These are phyloP conservation scores for Xylaria digitata DNA, from an alignment of 2,329 filamentous ascomycete species.

Conservation along the genomic window DNA sequence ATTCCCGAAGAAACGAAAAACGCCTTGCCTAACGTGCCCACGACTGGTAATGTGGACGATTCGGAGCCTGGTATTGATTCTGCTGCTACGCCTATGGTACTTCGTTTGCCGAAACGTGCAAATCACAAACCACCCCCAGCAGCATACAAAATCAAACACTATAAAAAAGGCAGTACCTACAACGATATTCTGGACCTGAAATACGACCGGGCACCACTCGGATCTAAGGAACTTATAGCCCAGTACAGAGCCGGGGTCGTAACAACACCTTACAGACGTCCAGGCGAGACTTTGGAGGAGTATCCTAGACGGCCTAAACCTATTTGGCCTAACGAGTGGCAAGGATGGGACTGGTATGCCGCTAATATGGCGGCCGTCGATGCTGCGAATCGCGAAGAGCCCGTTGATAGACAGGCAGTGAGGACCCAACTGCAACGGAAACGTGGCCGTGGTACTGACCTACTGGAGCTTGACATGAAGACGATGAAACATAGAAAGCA, in stretches of 20 bases:
- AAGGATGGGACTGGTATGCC: neutral
- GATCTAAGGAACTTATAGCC: neutral
- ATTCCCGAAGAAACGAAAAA: neutral
- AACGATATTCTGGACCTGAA: neutral
- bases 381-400: slow-evolving; percentile 2
- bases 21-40: neutral
- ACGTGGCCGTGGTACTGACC: neutral
- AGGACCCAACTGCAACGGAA: neutral
- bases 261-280: no score
- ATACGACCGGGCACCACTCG: neutral
- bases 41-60: neutral
- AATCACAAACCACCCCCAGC: neutral
- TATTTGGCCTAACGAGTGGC: no score
- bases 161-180: neutral
- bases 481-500: slow-evolving; percentile 1
- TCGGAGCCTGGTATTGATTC: neutral
- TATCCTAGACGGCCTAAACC: neutral
- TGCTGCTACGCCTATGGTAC: neutral
- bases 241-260: neutral
- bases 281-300: neutral
- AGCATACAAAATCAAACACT: neutral
- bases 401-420: neutral
- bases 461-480: slow-evolving; percentile 6
- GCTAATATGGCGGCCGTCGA: slow-evolving; percentile 5
- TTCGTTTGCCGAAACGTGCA: neutral